Evolutionary conservation across 306 rosid species (phyloP), one percentile per base, ranked within the genome.

Genomic region (Cucurbita argyrosperma): DNA sequence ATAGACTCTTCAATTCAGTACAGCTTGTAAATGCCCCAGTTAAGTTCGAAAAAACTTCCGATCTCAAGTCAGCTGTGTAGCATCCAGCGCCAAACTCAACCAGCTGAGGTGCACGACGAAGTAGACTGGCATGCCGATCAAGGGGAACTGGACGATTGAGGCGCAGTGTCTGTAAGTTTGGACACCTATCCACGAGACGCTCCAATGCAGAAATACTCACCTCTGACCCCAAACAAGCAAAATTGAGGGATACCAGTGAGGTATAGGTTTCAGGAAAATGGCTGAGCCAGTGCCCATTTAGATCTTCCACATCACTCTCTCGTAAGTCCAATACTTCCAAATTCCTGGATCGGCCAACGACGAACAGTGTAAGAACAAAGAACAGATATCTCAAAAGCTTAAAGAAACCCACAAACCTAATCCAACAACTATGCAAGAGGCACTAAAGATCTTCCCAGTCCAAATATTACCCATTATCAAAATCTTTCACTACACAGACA

Each of bases 281-380:
- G 76, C 92, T 89, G 21, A 91, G 89, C 99, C 99, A 95, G 81
- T 89, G 96, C 63, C 99, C 99, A 69, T 87, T 84, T 56, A 80
- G 81, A 76, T 95, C 99, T 4, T 91, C 99, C 79, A 89, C 92
- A 15, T 95, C 96, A 61, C 96, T 88, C 87, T 95, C 99, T 84
- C 84, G 88, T 82, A 95, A 83, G 77, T 91, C 96, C 80, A 95
- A 76, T 84, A 85, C 97, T 72, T 81, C 88, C 87, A 95, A 81
- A 80, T 89, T 89, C 90, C 99, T 95, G 82, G 76, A 83, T 71
- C 59, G 63, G 35, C 74, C 82, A 69, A 37, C 18, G 58, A 55
- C 52, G 4, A 56, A 4, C 52, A 18, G 19, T 38, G 6, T 72
- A 39, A 56, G 18, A 54, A 39, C 50, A 52, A 47, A 49, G 50